Conservation (phyloP, 805 yeast species). For the Wickerhamiella sorbophila region DNA sequence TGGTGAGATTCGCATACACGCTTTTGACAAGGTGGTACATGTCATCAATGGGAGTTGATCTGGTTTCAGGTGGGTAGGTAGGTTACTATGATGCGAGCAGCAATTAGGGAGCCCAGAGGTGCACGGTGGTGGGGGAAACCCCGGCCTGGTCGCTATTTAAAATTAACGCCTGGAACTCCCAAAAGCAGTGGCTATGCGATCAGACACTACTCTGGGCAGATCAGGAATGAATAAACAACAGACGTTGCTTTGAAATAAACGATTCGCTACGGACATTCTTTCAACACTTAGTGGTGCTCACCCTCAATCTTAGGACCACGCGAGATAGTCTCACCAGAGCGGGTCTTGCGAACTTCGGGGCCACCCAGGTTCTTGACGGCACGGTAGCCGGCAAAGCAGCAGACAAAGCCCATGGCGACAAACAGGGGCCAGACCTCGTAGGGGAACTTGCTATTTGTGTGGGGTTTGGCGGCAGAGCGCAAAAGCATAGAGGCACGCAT, state of each 20-base stretch:
- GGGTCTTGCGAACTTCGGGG: slow-evolving; percentile 17
- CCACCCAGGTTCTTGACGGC: slow-evolving; percentile 13
- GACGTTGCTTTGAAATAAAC: too few relatives aligned
- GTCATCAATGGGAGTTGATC: too few relatives aligned
- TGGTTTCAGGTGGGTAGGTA: too few relatives aligned
- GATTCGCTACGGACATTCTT: too few relatives aligned
- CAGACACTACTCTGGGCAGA: too few relatives aligned
- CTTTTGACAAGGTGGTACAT: slow-evolving; percentile 63
- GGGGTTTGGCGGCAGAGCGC: slow-evolving; percentile 13
- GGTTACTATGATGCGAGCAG: too few relatives aligned
- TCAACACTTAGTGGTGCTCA: slow-evolving; percentile 7
- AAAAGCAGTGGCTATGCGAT: too few relatives aligned
- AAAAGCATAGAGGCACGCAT: slow-evolving; percentile 18
- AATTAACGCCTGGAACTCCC: too few relatives aligned
- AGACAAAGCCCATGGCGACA: slow-evolving; percentile 13
- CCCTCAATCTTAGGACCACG: slow-evolving; percentile 13
- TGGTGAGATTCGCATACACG: slow-evolving; percentile 42
- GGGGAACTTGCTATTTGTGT: slow-evolving; percentile 11
- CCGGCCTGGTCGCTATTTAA: too few relatives aligned
- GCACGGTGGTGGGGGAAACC: too few relatives aligned
- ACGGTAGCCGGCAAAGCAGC: slow-evolving; percentile 14
- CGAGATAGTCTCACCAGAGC: slow-evolving; percentile 16
- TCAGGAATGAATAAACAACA: too few relatives aligned
- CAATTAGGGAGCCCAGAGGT: too few relatives aligned
- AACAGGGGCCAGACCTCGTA: slow-evolving; percentile 18